Percentiles rank a stretch among this genome's conserved stretches.
phyloP scores from a whole-genome alignment of 176 grass and related monocot genomes.

The Triticum dicoccoides region DNA sequence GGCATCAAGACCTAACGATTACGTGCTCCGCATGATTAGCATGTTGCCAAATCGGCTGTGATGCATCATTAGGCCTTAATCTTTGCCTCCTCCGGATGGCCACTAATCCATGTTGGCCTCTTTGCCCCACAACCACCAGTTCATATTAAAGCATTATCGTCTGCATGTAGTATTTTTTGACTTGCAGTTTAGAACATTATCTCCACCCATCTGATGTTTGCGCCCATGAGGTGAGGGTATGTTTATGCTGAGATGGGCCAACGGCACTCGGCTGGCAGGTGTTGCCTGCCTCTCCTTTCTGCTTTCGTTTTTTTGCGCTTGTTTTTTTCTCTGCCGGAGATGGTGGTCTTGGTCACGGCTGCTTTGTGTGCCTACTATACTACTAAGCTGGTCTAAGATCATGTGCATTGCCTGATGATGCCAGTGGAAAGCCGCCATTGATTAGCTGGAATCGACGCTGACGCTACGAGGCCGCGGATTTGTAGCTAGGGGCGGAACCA shows the following conservation, averaged over 20 bases:
- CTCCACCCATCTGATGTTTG: slow-evolving; percentile 31
- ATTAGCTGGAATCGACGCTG: background rate
- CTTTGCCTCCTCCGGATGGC: background rate
- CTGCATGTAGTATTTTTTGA: slow-evolving; percentile 15
- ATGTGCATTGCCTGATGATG: slow-evolving; percentile 1
- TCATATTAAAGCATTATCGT: slow-evolving; percentile 41
- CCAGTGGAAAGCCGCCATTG: background rate
- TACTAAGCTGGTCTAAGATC: slow-evolving; percentile 20
- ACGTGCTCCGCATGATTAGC: slow-evolving; percentile 26
- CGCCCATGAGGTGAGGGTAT: background rate
- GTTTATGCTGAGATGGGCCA: slow-evolving; percentile 34
- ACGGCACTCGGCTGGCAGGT: slow-evolving; percentile 8
- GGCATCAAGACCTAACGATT: slow-evolving; percentile 45
- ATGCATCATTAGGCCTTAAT: slow-evolving; percentile 18
- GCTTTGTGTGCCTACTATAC: slow-evolving; percentile 2
- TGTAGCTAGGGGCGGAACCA: background rate
- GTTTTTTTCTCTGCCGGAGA: slow-evolving; percentile 2
- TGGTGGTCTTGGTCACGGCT: slow-evolving; percentile 20
- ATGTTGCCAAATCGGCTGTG: slow-evolving; percentile 8
- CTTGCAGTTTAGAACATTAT: slow-evolving; percentile 40
- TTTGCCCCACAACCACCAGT: slow-evolving; percentile 32
- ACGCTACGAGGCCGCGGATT: background rate
- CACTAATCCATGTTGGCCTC: background rate
- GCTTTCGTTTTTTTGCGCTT: slow-evolving; percentile 20
- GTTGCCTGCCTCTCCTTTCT: slow-evolving; percentile 14